These are phyloP conservation scores for Cryptococcus maquisensis DNA, from an alignment of 1,284 basidiomycete species.

Conservation along the genomic window DNA sequence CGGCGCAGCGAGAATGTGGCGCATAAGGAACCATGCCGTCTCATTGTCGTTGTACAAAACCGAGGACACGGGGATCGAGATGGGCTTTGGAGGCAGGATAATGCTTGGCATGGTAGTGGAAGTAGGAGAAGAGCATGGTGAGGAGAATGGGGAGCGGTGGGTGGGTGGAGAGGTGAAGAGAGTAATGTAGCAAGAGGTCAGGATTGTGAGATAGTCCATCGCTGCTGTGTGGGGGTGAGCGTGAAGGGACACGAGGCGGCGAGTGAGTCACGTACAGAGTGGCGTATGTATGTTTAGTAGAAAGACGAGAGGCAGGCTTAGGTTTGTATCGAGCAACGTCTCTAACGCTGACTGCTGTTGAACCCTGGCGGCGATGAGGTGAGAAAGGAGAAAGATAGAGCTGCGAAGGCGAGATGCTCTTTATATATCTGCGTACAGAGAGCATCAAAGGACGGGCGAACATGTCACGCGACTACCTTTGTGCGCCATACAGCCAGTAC, in stretches of 20 bases:
- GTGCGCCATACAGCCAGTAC: too few relatives aligned
- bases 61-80: constrained; percentile 33
- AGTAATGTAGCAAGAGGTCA: constrained; percentile 34
- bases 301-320: too few relatives aligned
- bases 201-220: constrained; percentile 44
- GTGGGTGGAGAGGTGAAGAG: constrained; percentile 24
- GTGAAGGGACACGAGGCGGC: neutral
- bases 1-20: constrained; percentile 22
- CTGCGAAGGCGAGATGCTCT: too few relatives aligned
- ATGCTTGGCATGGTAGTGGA: constrained; percentile 4
- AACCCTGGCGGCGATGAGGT: too few relatives aligned
- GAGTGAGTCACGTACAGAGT: too few relatives aligned
- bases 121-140: constrained; percentile 8
- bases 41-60: constrained; percentile 30
- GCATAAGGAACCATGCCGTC: constrained; percentile 35
- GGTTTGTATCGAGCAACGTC: too few relatives aligned
- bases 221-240: neutral
- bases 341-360: too few relatives aligned
- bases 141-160: neutral
- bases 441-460: too few relatives aligned
- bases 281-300: too few relatives aligned
- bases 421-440: too few relatives aligned
- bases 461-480: too few relatives aligned
- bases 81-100: constrained; percentile 19
- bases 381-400: too few relatives aligned